These are phyloP conservation scores for Funneliformis caledonium DNA, from an alignment of 371 early-diverging fungal species.

Conservation along the genomic window DNA sequence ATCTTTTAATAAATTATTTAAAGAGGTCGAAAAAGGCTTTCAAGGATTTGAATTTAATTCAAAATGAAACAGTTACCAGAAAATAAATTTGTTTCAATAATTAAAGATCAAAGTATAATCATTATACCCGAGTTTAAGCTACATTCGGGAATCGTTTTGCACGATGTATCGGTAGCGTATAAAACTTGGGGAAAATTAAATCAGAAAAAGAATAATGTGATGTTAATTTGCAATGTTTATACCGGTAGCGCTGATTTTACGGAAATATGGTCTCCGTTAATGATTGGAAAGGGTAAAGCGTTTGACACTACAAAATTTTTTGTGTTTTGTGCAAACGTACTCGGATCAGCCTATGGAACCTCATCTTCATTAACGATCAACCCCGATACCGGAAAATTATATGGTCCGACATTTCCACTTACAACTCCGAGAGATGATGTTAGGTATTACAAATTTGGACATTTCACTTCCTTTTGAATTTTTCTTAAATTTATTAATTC, in stretches of 20 bases:
- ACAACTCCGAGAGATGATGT: slow-evolving; percentile 91
- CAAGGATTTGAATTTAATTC: slow-evolving; percentile 28
- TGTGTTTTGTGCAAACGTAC: slow-evolving; percentile 92
- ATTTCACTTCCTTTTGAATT: too few species aligned
- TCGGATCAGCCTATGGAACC: slow-evolving; percentile 96
- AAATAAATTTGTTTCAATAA: slow-evolving; percentile 65
- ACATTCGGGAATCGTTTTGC: slow-evolving; percentile 75
- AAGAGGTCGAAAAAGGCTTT: too few species aligned
- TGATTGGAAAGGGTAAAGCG: slow-evolving; percentile 87
- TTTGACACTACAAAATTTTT: slow-evolving; percentile 92
- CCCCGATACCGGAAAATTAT: slow-evolving; percentile 74
- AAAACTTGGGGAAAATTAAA: slow-evolving; percentile 95
- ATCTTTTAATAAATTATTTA: too few species aligned
- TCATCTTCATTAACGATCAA: slow-evolving; percentile 89
- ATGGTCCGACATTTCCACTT: slow-evolving; percentile 92
- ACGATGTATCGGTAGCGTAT: slow-evolving; percentile 89
- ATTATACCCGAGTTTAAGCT: slow-evolving; percentile 75
- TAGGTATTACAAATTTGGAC: slow-evolving; percentile 46
- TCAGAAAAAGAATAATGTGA: slow-evolving; percentile 77
- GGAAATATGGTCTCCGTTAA: slow-evolving; percentile 75
- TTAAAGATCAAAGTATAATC: slow-evolving; percentile 66
- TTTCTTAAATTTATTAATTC: not conserved
- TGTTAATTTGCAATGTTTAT: slow-evolving; percentile 97
- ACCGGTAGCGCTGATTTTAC: slow-evolving; percentile 85
- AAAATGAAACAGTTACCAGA: slow-evolving; percentile 45